phyloP scores from a whole-genome alignment of 2,329 filamentous ascomycete genomes.

The Balansia obtecta region DNA sequence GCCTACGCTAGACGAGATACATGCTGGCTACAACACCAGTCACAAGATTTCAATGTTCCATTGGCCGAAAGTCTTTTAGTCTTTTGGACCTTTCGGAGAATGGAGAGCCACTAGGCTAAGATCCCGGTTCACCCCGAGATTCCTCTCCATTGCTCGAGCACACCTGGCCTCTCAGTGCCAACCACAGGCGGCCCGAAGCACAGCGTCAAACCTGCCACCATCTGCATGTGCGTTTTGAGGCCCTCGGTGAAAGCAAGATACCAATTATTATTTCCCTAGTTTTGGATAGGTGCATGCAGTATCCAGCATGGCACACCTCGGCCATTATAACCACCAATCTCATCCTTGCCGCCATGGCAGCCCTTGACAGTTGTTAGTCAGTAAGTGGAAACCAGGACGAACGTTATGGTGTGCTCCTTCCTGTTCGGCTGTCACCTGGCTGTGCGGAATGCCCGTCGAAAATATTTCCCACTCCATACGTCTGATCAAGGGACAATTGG shows the following conservation, averaged over 20 bases:
- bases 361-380: not conserved
- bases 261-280: no score
- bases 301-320: not conserved
- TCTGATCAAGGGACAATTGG: no score
- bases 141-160: slow-evolving; percentile 13
- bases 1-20: not conserved
- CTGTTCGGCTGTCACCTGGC: not conserved
- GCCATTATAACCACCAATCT: not conserved
- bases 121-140: slow-evolving; percentile 24
- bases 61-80: not conserved
- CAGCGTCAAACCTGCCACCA: not conserved
- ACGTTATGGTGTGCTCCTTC: not conserved
- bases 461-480: not conserved
- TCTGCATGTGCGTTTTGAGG: not conserved
- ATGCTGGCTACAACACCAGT: not conserved
- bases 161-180: not conserved
- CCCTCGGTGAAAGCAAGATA: not conserved
- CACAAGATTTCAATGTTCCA: not conserved
- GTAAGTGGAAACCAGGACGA: not conserved
- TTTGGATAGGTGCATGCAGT: no score
- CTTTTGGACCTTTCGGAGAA: not conserved
- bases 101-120: slow-evolving; percentile 8
- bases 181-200: not conserved
- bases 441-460: not conserved
- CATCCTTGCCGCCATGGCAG: not conserved